Percentiles rank a stretch among this genome's conserved stretches.
phyloP scores from a whole-genome alignment of 2,329 filamentous ascomycete species.

The Chrysoporthe puriensis region DNA sequence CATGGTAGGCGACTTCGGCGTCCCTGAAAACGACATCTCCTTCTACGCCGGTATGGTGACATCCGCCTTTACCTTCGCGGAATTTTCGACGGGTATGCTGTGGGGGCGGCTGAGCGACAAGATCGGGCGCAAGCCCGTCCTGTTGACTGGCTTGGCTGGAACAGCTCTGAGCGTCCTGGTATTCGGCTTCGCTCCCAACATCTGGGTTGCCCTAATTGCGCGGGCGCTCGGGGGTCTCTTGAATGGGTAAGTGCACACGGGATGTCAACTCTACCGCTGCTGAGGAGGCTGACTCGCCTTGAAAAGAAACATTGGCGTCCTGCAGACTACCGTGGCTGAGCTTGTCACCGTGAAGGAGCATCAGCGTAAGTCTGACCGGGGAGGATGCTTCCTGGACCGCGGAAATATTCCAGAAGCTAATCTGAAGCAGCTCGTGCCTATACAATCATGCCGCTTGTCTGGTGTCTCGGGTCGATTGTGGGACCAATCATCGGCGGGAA shows the following conservation, averaged over 20 bases:
- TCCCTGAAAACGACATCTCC: constrained; percentile 82
- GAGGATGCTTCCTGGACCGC: not conserved
- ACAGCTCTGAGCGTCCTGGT: constrained; percentile 91
- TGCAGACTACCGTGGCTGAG: constrained; percentile 94
- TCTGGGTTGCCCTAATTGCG: constrained; percentile 82
- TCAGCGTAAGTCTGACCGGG: constrained; percentile 68
- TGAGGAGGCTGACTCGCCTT: constrained; percentile 22
- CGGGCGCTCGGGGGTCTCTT: constrained; percentile 87
- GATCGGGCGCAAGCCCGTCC: constrained; percentile 88
- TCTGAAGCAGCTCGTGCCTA: constrained; percentile 75
- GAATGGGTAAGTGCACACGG: constrained; percentile 72
- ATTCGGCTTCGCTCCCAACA: constrained; percentile 86
- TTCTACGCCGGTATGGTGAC: constrained; percentile 96
- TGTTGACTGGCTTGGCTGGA: constrained; percentile 85
- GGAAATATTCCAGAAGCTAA: constrained; percentile 22
- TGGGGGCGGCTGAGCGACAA: constrained; percentile 94
- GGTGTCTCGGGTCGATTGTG: constrained; percentile 94
- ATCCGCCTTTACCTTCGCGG: constrained; percentile 92
- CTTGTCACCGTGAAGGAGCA: constrained; percentile 91
- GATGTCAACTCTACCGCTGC: constrained; percentile 16
- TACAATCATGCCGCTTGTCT: constrained; percentile 97
- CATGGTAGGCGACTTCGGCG: constrained; percentile 91
- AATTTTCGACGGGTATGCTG: constrained; percentile 88
- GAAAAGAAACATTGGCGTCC: constrained; percentile 83
- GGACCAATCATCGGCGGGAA: constrained; percentile 90